Evolutionary conservation across 163 green algal genomes (phyloP), one percentile per base, ranked within the genome.

Genomic region (Coccomyxa subellipsoidea): DNA sequence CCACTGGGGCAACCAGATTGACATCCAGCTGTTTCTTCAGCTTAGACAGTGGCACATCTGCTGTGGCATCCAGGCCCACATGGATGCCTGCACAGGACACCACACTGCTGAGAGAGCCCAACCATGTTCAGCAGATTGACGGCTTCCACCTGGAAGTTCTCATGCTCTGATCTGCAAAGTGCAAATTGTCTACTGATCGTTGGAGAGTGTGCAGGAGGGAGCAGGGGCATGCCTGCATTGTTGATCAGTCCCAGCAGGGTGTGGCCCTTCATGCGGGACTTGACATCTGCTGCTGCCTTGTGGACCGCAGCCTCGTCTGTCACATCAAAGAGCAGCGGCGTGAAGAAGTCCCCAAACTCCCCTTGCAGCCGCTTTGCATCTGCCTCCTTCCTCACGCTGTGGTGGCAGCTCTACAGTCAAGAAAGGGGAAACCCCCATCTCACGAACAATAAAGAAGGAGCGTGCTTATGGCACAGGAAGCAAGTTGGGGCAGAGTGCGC

Each of bases 281-380:
- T 59, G 31, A 80, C 76, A 12, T 80, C 39, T 27, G 34, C 29
- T 32, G 76, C 38, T 3, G 76, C 76, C 38, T 27, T 39, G n/a
- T 36, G 37, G 0, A 80, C 37, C 0, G 38, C 38, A 36, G 6
- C 1, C 5, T 59, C 39, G 34, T 80, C 71, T 2, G 80, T 84
- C 7, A 84, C 71, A 25, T 84, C 80, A 69, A 84, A 84, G 3
- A 84, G 29, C 25, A 84, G 38, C 40, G 80, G 80, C 32, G 71
- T 69, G 71, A 80, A 84, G 39, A 38, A 53, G 18, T 78, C 69
- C 5, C 78, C 78, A 54, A 82, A 38, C 36, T 77, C 35, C 25
- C 10, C 38, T 29, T 31, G 25, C 18, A 79, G 25, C 71, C 47
- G 23, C 32, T 76, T 54, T 23, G 34, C 80, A 76, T 84, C 80